phyloP scores from a whole-genome alignment of 148 eudicot genomes.

The Talinum fruticosum region DNA sequence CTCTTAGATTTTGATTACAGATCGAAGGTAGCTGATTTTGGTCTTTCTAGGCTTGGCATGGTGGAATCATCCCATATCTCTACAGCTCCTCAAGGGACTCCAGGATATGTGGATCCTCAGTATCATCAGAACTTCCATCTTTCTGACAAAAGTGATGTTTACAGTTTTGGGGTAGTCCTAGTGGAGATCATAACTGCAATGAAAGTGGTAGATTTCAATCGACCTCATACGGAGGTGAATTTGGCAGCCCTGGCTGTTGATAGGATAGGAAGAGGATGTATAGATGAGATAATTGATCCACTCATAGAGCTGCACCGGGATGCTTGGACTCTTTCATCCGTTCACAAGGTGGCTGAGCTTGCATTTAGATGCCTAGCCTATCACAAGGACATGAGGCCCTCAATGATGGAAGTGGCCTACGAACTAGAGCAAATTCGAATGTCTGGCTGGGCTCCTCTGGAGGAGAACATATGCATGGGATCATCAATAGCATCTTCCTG shows the following conservation, averaged over 20 bases:
- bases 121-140: slow-evolving; percentile 83
- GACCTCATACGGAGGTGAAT: slow-evolving; percentile 63
- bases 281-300: slow-evolving; percentile 76
- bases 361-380: slow-evolving; percentile 82
- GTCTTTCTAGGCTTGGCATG: slow-evolving; percentile 78
- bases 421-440: slow-evolving; percentile 65
- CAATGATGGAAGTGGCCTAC: slow-evolving; percentile 78
- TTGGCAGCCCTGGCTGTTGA: slow-evolving; percentile 81
- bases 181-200: slow-evolving; percentile 77
- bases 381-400: slow-evolving; percentile 80
- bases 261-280: slow-evolving; percentile 68
- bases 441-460: slow-evolving; percentile 54
- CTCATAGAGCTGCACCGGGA: slow-evolving; percentile 63
- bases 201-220: slow-evolving; percentile 71
- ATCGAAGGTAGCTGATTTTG: slow-evolving; percentile 86
- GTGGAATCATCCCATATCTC: slow-evolving; percentile 69
- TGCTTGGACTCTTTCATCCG: slow-evolving; percentile 78
- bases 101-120: slow-evolving; percentile 82
- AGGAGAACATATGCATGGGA: slow-evolving; percentile 49
- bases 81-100: slow-evolving; percentile 89
- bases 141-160: slow-evolving; percentile 84
- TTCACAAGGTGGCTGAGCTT: slow-evolving; percentile 76
- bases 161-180: slow-evolving; percentile 83
- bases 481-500: slow-evolving; percentile 62
- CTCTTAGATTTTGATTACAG: slow-evolving; percentile 51